These are phyloP conservation scores for Cyphellophora attinorum DNA, from an alignment of 2,329 filamentous ascomycete species.

Conservation along the genomic window DNA sequence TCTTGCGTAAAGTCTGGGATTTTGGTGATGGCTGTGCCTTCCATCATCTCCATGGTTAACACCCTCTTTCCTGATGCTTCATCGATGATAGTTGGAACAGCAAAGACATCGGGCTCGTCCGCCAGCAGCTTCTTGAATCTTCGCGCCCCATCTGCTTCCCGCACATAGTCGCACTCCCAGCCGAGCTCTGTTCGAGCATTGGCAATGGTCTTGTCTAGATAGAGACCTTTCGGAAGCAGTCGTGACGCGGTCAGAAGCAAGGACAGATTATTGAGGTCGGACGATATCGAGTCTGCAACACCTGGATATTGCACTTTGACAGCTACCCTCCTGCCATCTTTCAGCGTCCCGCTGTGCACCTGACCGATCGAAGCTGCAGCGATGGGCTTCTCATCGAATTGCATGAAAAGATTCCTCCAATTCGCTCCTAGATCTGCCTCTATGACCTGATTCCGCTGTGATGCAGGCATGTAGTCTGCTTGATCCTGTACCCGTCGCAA, in stretches of 20 bases:
- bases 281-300: constrained; percentile 91
- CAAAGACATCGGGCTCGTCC: constrained; percentile 65
- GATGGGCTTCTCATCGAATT: constrained; percentile 85
- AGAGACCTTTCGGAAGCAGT: constrained; percentile 81
- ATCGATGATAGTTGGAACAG: constrained; percentile 66
- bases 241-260: constrained; percentile 84
- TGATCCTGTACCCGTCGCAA: constrained; percentile 90
- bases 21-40: constrained; percentile 76
- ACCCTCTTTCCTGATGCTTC: constrained; percentile 80
- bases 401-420: constrained; percentile 74
- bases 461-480: constrained; percentile 95
- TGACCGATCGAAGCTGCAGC: constrained; percentile 96
- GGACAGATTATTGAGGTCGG: constrained; percentile 86
- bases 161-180: constrained; percentile 94
- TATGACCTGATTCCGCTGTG: constrained; percentile 80
- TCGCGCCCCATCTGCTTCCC: constrained; percentile 72
- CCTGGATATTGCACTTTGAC: constrained; percentile 98
- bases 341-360: constrained; percentile 76
- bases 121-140: constrained; percentile 69
- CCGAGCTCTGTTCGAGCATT: constrained; percentile 85
- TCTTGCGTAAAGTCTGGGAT: constrained; percentile 64
- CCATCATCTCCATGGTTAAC: constrained; percentile 86
- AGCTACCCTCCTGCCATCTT: constrained; percentile 66
- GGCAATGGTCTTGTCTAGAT: constrained; percentile 92
- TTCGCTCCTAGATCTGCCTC: constrained; percentile 65